phyloP scores from a whole-genome alignment of 148 eudicot species.

The Gaultheria prostrata region DNA sequence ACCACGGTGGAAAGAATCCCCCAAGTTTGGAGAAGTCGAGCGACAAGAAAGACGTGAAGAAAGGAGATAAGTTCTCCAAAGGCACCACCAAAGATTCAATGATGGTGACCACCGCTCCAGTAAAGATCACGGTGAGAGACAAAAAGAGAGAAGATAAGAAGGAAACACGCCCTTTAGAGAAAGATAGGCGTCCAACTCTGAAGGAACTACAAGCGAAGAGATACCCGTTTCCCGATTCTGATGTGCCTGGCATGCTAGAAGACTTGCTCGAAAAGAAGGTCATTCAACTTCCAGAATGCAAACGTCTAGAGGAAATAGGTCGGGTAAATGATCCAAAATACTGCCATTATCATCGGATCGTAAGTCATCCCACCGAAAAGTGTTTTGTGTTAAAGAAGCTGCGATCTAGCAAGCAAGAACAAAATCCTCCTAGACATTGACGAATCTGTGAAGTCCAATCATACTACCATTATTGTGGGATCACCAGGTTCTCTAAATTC shows the following conservation, averaged over 20 bases:
- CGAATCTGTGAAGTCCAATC: background rate
- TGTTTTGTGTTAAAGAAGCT: background rate
- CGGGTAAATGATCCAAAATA: background rate
- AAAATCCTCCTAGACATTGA: background rate
- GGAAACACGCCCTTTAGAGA: background rate
- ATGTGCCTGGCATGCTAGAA: background rate
- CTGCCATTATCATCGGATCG: background rate
- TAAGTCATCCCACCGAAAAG: too few relatives aligned
- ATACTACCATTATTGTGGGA: background rate
- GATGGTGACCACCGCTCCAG: background rate
- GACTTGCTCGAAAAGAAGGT: background rate
- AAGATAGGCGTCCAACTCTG: background rate
- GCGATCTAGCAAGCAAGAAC: background rate
- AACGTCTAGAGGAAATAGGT: background rate
- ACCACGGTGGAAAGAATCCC: background rate
- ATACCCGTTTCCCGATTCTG: background rate
- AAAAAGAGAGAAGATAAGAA: background rate
- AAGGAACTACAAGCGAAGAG: background rate
- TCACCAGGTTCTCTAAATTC: too few relatives aligned
- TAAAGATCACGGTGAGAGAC: background rate
- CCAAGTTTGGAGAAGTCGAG: background rate
- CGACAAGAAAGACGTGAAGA: background rate
- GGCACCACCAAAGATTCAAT: background rate
- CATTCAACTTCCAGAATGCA: background rate
- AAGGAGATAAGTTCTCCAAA: background rate